A percentile compares a stretch with the other conserved stretches of the same genome.
Conservation (phyloP, 2,329 filamentous ascomycete species). For the Colletotrichum agaves region DNA sequence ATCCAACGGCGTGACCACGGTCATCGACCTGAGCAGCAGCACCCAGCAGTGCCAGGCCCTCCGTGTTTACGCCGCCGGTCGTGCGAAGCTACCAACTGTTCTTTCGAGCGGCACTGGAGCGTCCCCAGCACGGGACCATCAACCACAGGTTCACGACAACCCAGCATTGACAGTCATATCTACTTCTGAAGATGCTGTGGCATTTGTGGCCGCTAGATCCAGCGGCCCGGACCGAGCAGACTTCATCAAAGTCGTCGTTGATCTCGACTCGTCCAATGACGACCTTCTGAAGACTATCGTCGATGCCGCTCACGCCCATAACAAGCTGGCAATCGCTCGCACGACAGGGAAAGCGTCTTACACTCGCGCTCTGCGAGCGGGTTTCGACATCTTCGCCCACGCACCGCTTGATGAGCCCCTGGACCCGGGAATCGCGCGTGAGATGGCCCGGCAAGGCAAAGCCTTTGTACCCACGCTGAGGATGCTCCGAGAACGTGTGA, state of each 20-base stretch:
- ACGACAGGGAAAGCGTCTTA: constrained; percentile 42
- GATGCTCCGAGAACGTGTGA: constrained; percentile 30
- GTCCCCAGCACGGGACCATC: neutral
- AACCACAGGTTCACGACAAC: constrained; percentile 6
- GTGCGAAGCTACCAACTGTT: constrained; percentile 7
- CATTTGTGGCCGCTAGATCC: neutral
- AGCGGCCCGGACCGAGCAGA: constrained; percentile 38
- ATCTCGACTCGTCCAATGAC: constrained; percentile 40
- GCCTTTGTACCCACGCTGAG: constrained; percentile 45
- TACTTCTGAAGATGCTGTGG: constrained; percentile 5
- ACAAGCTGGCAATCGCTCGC: constrained; percentile 43
- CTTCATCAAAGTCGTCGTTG: constrained; percentile 43
- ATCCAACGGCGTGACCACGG: constrained; percentile 20
- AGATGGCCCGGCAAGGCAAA: constrained; percentile 39
- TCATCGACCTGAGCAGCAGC: constrained; percentile 30
- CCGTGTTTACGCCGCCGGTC: constrained; percentile 22
- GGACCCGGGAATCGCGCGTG: constrained; percentile 36
- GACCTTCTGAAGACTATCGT: constrained; percentile 41
- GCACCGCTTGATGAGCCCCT: constrained; percentile 43
- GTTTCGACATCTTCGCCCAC: constrained; percentile 45
- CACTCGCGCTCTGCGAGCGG: constrained; percentile 41
- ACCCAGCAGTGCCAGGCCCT: constrained; percentile 30
- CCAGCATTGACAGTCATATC: neutral
- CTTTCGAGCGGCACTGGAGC: constrained; percentile 13
- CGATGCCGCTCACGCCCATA: constrained; percentile 39